phyloP scores from a whole-genome alignment of 352 stramenopile species.

The Globisporangium acanthophoron region DNA sequence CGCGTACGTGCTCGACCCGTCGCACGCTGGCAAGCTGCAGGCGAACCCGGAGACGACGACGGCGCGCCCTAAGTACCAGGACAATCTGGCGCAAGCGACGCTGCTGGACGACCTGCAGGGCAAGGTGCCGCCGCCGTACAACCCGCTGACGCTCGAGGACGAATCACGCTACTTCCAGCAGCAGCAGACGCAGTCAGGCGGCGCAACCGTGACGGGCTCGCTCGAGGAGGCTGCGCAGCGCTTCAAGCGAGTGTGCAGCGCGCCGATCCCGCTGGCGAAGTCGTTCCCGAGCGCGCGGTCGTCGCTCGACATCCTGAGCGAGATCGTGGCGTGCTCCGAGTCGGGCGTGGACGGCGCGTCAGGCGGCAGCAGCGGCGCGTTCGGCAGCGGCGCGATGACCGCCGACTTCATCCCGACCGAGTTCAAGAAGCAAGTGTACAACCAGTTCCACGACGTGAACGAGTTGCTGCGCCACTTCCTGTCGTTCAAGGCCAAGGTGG shows the following conservation, averaged over 20 bases:
- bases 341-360: conserved; percentile 38
- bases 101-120: conserved; percentile 63
- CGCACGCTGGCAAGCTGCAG: conserved; percentile 50
- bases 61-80: conserved; percentile 28
- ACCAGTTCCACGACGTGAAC: conserved; percentile 81
- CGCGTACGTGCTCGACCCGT: conserved; percentile 75
- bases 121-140: conserved; percentile 50
- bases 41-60: conserved; percentile 29
- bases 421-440: conserved; percentile 86
- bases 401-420: conserved; percentile 78
- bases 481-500: conserved; percentile 71
- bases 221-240: conserved; percentile 27
- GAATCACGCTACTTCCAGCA: conserved; percentile 81
- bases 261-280: conserved; percentile 40
- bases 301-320: conserved; percentile 48
- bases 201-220: not conserved
- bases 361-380: conserved; percentile 3
- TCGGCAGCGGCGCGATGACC: conserved; percentile 41
- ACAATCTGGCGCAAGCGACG: conserved; percentile 59
- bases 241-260: conserved; percentile 38
- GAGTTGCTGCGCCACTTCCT: conserved; percentile 82
- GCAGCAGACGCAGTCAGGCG: conserved; percentile 17
- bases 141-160: conserved; percentile 76
- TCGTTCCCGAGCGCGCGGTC: conserved; percentile 50
- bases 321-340: conserved; percentile 64